A percentile compares a stretch with the other conserved stretches of the same genome.
phyloP scores from a whole-genome alignment of 306 rosid genomes.

The Macrotyloma uniflorum region DNA sequence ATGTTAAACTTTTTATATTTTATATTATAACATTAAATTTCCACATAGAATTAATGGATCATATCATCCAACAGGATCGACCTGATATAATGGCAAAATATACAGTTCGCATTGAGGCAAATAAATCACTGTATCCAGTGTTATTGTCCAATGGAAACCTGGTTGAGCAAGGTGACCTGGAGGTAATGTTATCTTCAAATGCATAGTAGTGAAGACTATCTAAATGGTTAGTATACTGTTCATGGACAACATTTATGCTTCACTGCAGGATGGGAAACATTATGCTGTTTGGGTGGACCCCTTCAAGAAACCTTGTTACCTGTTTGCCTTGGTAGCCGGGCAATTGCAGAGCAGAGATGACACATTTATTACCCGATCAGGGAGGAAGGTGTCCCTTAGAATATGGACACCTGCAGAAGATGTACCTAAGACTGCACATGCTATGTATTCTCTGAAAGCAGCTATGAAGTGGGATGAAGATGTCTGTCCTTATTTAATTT shows the following conservation, averaged over 20 bases:
- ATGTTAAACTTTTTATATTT: conserved; percentile 15
- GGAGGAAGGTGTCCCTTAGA: conserved; percentile 79
- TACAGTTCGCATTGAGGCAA: conserved; percentile 81
- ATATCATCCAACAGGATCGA: conserved; percentile 74
- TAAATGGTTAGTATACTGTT: conserved; percentile 31
- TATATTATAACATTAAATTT: conserved; percentile 17
- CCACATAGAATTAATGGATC: conserved; percentile 37
- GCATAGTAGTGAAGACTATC: conserved; percentile 1
- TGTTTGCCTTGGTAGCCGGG: conserved; percentile 99
- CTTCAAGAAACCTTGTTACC: conserved; percentile 95
- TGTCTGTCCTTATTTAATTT: conserved; percentile 58
- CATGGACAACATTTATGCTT: conserved; percentile 33
- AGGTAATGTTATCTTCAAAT: conserved; percentile 58
- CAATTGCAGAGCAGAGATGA: conserved; percentile 90
- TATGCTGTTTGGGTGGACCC: conserved; percentile 97
- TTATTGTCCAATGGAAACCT: conserved; percentile 95
- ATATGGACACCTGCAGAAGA: conserved; percentile 96
- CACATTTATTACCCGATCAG: conserved; percentile 70
- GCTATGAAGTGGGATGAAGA: conserved; percentile 99
- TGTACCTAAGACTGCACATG: conserved; percentile 90
- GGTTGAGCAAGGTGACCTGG: conserved; percentile 76
- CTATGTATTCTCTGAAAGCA: conserved; percentile 92
- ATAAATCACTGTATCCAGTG: conserved; percentile 88
- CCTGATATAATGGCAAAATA: conserved; percentile 99
- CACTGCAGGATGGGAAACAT: conserved; percentile 84